Base-by-base conservation (phyloP, 2,329 filamentous ascomycete genomes). In the Phialophora chinensis region DNA sequence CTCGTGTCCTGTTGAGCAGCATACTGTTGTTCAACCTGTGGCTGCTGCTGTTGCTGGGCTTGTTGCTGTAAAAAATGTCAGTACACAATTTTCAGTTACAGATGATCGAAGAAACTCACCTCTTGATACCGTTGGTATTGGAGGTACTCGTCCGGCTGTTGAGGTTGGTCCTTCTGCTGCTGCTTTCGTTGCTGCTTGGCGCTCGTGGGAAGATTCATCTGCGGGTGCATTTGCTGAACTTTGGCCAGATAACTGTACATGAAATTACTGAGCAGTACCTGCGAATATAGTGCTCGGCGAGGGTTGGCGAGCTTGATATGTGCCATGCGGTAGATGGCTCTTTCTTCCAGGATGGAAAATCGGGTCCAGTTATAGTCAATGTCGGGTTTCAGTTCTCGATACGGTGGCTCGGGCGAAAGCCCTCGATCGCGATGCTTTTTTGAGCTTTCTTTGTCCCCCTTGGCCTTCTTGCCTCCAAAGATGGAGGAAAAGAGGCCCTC, bases 191-290 rank as follows among this genome's bases (percentile, higher is more conserved):
- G 89, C 73, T 93, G 92, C 42, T 91, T 88, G 17, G 84, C 82
- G 60, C 91, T 93, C 42, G 91, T 87, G n/a, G 92, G 92, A 52
- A 96, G 89, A 74, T 96, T 91, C 80, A 97, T 91, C 75, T 96
- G 92, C 52, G 95, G 95, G 78, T 99, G 95, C 92, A 97, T 97
- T 74, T 96, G 93, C 80, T 99, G 95, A 54, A 99, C 95, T 78
- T 98, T 99, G 69, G 95, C 95, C 71, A 99, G 86, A 77, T 99
- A 99, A 65, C 93, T 95, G 81, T 99, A 99, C 95, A 99, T 99
- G 79, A 99, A 99, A 78, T 99, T 99, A 80, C 93, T 97, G 72
- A 99, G 86, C 66, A 99, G 84, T 25, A 99, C 95, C 78, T 99
- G 95, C 67, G 94, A 97, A 75, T 96, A 90, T 60, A 99, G 81